Base-by-base conservation (phyloP, 179 eudicot species). In the Corrigiola litoralis region DNA sequence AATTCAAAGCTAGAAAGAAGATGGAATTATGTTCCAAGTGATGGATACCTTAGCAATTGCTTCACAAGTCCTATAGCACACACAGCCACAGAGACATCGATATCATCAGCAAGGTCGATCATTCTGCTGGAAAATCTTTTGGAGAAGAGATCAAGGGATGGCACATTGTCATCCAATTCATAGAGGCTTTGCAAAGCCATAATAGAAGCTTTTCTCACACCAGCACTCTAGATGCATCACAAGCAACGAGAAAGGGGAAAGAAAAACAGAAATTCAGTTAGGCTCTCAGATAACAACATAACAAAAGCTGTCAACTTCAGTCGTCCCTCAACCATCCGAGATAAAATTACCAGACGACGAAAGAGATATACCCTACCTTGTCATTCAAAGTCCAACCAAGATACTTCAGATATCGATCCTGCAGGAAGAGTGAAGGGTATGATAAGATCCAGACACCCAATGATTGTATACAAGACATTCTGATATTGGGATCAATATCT, bases 351-450 rank as follows among this genome's bases (percentile, higher is more conserved):
- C 40, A 13, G 55, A 60, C 18, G 45, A 57, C 29, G 23, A 24
- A 21, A 44, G 34, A 9, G 32, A 49, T 23, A n/a, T n/a, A n/a
- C n/a, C n/a, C 32, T 80, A 94, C 99, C 75, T 90, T 91, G 84
- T 94, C 99, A 79, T 92, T 94, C 68, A 94, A 72, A 37, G 99
- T 94, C 99, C 99, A 94, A 37, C 99, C 99, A 61, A 94, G 99
- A 82, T 94, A 94, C 77, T 94, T 94, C 62, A 94, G 83, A 73
- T 94, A 94, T 67, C 83, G 75, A 72, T 94, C 99, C 83, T 94
- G 91, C 79, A 94, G 83, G 84, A 94, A 94, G 50, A 90, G 70
- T 33, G 97, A 86, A 41, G 96, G 96, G 63, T 94, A 94, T 62
- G 97, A 91, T 80, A 86, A 76, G 53, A 86, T 83, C 99, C 99